Evolutionary conservation across 805 yeast genomes (phyloP).

Genomic region (Saccharomycopsis sp.): DNA sequence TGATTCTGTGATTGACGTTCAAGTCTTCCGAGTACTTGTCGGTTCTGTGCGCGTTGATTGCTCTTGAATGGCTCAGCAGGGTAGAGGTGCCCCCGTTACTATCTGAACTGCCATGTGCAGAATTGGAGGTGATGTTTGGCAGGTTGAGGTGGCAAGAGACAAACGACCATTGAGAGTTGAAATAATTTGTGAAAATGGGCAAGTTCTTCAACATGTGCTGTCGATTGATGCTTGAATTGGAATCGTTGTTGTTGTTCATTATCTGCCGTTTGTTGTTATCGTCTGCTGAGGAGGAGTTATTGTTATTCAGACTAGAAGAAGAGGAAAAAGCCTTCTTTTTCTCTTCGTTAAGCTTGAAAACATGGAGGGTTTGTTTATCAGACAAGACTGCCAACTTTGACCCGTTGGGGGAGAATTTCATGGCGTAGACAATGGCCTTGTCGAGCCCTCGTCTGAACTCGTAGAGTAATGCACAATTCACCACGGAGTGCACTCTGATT

Average conservation of each 20-base stretch:
- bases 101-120: constrained; percentile 5
- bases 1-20: constrained; percentile 23
- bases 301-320: neutral
- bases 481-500: constrained; percentile 62
- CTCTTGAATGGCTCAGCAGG: neutral
- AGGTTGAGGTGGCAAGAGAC: constrained; percentile 18
- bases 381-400: constrained; percentile 73
- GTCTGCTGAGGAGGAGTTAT: neutral
- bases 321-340: too few relatives aligned
- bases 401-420: constrained; percentile 76
- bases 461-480: constrained; percentile 57
- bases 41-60: neutral
- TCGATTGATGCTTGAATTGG: constrained; percentile 11
- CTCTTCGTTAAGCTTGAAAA: constrained; percentile 49
- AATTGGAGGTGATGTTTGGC: constrained; percentile 1
- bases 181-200: constrained; percentile 17
- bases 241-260: neutral
- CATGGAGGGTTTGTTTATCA: constrained; percentile 83
- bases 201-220: constrained; percentile 15
- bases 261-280: neutral
- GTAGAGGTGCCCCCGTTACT: neutral
- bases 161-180: constrained; percentile 21
- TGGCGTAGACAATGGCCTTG: constrained; percentile 68
- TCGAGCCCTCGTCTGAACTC: constrained; percentile 91
- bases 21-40: constrained; percentile 22